Evolutionary conservation across 202 grass and related monocot genomes (phyloP).

Genomic region (Digitaria exilis): DNA sequence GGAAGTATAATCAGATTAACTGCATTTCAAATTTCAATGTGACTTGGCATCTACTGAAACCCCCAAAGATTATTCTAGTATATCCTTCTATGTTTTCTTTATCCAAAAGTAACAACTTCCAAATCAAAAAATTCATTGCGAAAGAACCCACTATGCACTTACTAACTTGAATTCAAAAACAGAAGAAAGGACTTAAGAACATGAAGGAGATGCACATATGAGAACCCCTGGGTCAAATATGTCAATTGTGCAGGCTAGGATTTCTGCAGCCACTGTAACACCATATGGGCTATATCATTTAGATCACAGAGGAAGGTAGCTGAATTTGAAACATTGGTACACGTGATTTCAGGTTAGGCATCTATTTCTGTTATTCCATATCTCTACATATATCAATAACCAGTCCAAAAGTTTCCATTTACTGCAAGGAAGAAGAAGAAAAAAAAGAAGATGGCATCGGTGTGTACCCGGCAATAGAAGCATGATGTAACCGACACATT

Average conservation of each 20-base stretch:
- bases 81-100: slow-evolving; percentile 3
- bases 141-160: slow-evolving; percentile 3
- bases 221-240: slow-evolving; percentile 9
- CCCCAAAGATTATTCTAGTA: not conserved
- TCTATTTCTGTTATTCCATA: not conserved
- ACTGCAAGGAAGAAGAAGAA: slow-evolving; percentile 27
- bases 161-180: slow-evolving; percentile 20
- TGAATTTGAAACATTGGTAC: slow-evolving; percentile 17
- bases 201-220: not conserved
- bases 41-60: not conserved
- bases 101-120: slow-evolving; percentile 15
- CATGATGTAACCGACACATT: slow-evolving; percentile 56
- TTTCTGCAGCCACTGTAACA: slow-evolving; percentile 4
- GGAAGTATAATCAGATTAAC: not conserved
- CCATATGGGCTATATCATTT: slow-evolving; percentile 4
- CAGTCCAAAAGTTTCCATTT: not conserved
- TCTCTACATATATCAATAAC: slow-evolving; percentile 1
- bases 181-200: slow-evolving; percentile 9
- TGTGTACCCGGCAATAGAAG: slow-evolving; percentile 69
- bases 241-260: not conserved
- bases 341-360: not conserved
- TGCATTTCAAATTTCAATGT: not conserved
- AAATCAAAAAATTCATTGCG: not conserved
- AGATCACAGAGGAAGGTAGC: slow-evolving; percentile 5
- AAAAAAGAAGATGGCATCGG: not conserved